Percentiles rank a stretch among this genome's conserved stretches.
These are phyloP conservation scores for Ilyonectria mors-panacis DNA, from an alignment of 2,329 filamentous ascomycete species.

Conservation along the genomic window DNA sequence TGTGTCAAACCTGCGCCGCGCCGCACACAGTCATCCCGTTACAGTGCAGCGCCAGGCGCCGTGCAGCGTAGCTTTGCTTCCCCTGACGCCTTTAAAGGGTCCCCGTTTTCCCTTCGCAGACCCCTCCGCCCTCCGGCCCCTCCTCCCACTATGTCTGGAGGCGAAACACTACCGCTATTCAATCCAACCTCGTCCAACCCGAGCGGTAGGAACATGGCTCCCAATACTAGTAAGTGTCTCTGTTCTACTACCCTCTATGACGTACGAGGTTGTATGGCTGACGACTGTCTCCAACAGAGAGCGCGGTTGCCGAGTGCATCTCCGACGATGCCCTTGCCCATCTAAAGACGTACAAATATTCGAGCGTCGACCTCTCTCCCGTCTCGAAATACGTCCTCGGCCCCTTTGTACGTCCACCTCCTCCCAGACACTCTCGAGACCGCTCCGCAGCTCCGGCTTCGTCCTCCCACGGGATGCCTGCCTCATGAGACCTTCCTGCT, in stretches of 20 bases:
- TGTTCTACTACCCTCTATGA: neutral
- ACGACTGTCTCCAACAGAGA: neutral
- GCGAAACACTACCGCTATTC: constrained; percentile 53
- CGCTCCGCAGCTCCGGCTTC: constrained; percentile 18
- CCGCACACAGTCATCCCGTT: constrained; percentile 2
- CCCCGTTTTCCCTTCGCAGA: constrained; percentile 35
- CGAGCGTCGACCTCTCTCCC: constrained; percentile 94
- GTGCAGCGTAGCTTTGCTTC: constrained; percentile 8
- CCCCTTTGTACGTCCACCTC: constrained; percentile 87
- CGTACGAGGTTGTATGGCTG: neutral
- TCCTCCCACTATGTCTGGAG: constrained; percentile 50
- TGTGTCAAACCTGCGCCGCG: neutral
- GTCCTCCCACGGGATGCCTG: constrained; percentile 4
- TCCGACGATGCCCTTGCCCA: constrained; percentile 93
- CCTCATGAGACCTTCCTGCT: constrained; percentile 35
- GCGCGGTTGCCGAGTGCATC: constrained; percentile 76
- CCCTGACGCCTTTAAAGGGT: constrained; percentile 36
- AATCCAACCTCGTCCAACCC: constrained; percentile 47
- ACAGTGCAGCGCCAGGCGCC: constrained; percentile 10
- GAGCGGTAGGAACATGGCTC: constrained; percentile 51
- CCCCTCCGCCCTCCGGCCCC: constrained; percentile 45
- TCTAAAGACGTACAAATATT: constrained; percentile 97
- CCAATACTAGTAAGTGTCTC: constrained; percentile 51
- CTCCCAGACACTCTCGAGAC: neutral
- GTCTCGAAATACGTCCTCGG: constrained; percentile 94